Percentiles rank a stretch among this genome's conserved stretches.
Evolutionary conservation across 23 red algal genomes (phyloP).

Genomic region (Chondrus crispus): DNA sequence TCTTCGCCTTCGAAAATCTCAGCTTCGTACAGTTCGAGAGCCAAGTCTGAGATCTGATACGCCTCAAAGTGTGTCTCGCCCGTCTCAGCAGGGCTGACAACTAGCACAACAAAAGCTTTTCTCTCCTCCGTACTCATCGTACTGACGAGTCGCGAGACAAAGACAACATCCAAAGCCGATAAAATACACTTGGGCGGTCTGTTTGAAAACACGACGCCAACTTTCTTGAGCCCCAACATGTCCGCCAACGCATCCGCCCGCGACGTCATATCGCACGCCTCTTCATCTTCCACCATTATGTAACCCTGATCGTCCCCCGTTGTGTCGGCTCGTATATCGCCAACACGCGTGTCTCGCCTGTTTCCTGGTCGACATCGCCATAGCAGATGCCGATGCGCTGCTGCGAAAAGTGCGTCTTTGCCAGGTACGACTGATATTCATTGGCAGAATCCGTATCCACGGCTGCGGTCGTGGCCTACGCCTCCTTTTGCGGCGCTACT

Average conservation of each 20-base stretch:
- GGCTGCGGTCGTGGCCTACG: constrained; percentile 26
- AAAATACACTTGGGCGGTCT: constrained; percentile 75
- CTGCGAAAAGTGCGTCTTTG: constrained; percentile 61
- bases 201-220: constrained; percentile 87
- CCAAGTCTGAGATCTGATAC: constrained; percentile 92
- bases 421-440: constrained; percentile 77
- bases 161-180: constrained; percentile 71
- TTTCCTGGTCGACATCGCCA: constrained; percentile 36
- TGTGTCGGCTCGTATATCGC: constrained; percentile 96
- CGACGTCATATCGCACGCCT: constrained; percentile 34
- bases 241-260: constrained; percentile 67
- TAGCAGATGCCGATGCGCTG: constrained; percentile 82
- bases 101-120: constrained; percentile 81
- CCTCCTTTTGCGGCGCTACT: constrained; percentile 60
- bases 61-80: constrained; percentile 87
- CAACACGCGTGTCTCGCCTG: constrained; percentile 58
- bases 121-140: constrained; percentile 30
- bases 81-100: constrained; percentile 72
- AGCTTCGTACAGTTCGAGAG: constrained; percentile 66
- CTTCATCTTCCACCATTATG: constrained; percentile 25
- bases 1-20: constrained; percentile 67
- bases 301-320: constrained; percentile 64
- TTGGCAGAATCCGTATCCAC: constrained; percentile 70
- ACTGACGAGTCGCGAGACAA: constrained; percentile 51
- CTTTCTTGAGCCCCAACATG: constrained; percentile 60